Base-by-base conservation (phyloP, 139 green algal species). In the Closterium sp. region DNA sequence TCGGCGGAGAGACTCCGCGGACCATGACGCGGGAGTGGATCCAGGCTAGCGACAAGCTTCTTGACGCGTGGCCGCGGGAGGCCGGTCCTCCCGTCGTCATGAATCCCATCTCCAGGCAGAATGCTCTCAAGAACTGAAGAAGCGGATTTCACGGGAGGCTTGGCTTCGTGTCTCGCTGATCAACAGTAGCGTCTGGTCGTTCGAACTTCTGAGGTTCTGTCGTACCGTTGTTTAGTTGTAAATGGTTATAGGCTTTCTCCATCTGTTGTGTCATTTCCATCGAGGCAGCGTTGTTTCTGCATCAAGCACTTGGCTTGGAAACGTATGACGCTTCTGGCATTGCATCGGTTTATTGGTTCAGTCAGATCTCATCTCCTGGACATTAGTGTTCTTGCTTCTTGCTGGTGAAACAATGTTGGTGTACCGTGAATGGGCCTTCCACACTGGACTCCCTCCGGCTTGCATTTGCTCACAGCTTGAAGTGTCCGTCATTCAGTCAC, bases 31-130 rank as follows among this genome's bases (percentile, higher is more conserved):
- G 28, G 19, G 91, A 93, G 62, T 93, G 91, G 91, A 38, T 38
- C 24, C 31, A 87, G 6, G 91, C 87, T 6, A 93, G 88, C 19
- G 87, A 93, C 45, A 93, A 93, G 89, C 88, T n/a, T n/a, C 73
- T 93, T 22, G 89, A 87, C 28, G n/a, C 42, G n/a, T 89, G 42
- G 91, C 91, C 91, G 27, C 91, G 91, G 28, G 91, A 93, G 62
- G 91, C 88, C 9, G 91, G 89, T 27, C 24, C 89, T 87, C 42
- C 42, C 9, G 70, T 93, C 21, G 89, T 91, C n/a, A 24, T 93
- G 88, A 93, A 93, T 17, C 91, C 91, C 84, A 93, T 93, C 88
- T 70, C 32, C n/a, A 89, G 91, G 91, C 24, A 84, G 32, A 93
- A 93, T 29, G 93, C 93, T 89, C 7, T 31, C 13, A 91, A 87